Evolutionary conservation across 768 basidiomycete species (phyloP).

Genomic region (Tricholoma bakamatsutake): DNA sequence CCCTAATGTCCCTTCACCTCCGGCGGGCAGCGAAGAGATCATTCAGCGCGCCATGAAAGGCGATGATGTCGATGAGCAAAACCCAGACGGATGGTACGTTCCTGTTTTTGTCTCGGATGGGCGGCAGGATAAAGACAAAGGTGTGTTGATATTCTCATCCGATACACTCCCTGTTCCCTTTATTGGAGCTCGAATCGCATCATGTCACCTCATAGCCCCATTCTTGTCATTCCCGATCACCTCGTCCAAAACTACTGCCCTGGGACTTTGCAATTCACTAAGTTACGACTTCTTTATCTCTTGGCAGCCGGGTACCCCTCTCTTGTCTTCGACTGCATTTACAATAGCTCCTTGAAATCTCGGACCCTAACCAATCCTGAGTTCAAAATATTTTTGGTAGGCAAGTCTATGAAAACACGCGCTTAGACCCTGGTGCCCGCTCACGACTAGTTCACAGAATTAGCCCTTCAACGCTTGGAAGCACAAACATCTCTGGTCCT

Average conservation of each 20-base stretch:
- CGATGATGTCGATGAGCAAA: slow-evolving; percentile 34
- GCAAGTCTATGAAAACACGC: slow-evolving; percentile 30
- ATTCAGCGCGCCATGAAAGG: slow-evolving; percentile 56
- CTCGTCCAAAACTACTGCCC: not conserved
- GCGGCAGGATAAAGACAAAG: slow-evolving; percentile 63
- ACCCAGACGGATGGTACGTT: slow-evolving; percentile 50
- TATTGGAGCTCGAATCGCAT: slow-evolving; percentile 1
- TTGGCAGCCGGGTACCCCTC: slow-evolving; percentile 58
- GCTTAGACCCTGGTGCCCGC: not conserved
- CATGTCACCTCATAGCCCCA: not conserved
- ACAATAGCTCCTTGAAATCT: slow-evolving; percentile 52
- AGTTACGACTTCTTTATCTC: not conserved
- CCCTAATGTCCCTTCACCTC: slow-evolving; percentile 59
- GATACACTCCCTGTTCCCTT: slow-evolving; percentile 4
- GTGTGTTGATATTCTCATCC: slow-evolving; percentile 27
- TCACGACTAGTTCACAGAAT: slow-evolving; percentile 36
- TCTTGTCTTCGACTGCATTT: slow-evolving; percentile 71
- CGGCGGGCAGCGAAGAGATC: slow-evolving; percentile 49
- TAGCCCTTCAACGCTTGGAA: slow-evolving; percentile 64
- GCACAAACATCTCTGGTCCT: slow-evolving; percentile 51
- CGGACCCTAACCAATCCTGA: slow-evolving; percentile 53
- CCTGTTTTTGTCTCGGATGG: slow-evolving; percentile 67
- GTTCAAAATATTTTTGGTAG: slow-evolving; percentile 67
- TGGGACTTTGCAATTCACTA: not conserved
- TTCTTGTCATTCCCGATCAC: slow-evolving; percentile 1